Evolutionary conservation across 768 basidiomycete species (phyloP), one percentile per base, ranked within the genome.

Genomic region (Pleurotus ostreatus): DNA sequence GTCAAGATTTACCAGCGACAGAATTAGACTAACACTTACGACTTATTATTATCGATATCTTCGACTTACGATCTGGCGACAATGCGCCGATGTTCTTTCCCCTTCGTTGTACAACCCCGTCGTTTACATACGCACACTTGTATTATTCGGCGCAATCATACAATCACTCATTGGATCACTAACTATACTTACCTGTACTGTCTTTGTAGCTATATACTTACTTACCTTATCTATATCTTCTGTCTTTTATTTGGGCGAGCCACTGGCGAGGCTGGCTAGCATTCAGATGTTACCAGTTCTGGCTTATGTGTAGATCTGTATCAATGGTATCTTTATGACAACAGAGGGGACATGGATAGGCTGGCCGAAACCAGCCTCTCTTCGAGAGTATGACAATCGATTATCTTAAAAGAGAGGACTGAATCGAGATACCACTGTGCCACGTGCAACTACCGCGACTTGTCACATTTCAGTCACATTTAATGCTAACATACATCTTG

Each of bases 1-100:
- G 83, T 93, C 49, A 82, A 83, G 71, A 80, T 91, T 60, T 94
- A 88, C 68, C 84, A 89, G 57, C 62, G 59, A 38, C 61, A 65
- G 57, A 62, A 62, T 22, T 66, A 49, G 48, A 49, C 11, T 8
- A 39, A 53, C n/a, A 51, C 16, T 20, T 47, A 47, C 25, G 46
- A 47, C 22, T 22, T 26, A 15, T 26, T 26, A 15, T 26, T 23
- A 22, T 15, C 18, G 23, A 7, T 47, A 22, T n/a, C 49, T 30
- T 51, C 16, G 15, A 16, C 30, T 25, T 16, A 51, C 12, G 25
- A 34, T 34, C 30, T 34, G 11, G 30, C 30, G 30, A 9, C 30
- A 9, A 30, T 22, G 26, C 41, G 20, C 25, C 22, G 18, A 25
- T 25, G 16, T 47, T 15, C 23, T 47, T 20, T 7, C 30, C 30